Conservation (phyloP, 441 rosid genomes). For the Arabidopsis hybrid region DNA sequence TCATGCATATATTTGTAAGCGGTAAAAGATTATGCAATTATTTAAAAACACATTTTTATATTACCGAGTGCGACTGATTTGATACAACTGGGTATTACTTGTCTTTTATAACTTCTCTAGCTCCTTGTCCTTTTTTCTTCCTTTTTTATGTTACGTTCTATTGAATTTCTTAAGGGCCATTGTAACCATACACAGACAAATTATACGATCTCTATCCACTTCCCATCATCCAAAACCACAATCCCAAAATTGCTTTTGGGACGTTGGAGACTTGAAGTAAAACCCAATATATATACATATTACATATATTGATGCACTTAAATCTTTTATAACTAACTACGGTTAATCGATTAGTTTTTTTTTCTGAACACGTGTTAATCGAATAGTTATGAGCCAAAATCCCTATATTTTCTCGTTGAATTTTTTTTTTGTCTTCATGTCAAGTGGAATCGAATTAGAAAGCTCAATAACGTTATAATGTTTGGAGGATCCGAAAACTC, state of each 20-base stretch:
- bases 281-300: background rate
- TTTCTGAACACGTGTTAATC: too few relatives aligned
- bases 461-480: background rate
- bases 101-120: constrained; percentile 38
- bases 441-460: too few relatives aligned
- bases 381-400: background rate
- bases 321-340: background rate
- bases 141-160: background rate
- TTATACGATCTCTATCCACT: background rate
- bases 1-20: constrained; percentile 1
- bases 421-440: too few relatives aligned
- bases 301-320: background rate
- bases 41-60: background rate
- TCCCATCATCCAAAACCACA: background rate
- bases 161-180: background rate
- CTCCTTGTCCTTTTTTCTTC: constrained; percentile 14
- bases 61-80: constrained; percentile 41
- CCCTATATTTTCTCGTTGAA: too few relatives aligned
- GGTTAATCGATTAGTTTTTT: too few relatives aligned
- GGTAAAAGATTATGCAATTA: constrained; percentile 16
- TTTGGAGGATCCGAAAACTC: background rate
- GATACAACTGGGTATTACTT: constrained; percentile 44
- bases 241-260: background rate
- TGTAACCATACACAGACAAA: background rate
- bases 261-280: background rate